A percentile compares a stretch with the other conserved stretches of the same genome.
Conservation (phyloP, 2,329 filamentous ascomycete genomes). For the Penicillium italicum region DNA sequence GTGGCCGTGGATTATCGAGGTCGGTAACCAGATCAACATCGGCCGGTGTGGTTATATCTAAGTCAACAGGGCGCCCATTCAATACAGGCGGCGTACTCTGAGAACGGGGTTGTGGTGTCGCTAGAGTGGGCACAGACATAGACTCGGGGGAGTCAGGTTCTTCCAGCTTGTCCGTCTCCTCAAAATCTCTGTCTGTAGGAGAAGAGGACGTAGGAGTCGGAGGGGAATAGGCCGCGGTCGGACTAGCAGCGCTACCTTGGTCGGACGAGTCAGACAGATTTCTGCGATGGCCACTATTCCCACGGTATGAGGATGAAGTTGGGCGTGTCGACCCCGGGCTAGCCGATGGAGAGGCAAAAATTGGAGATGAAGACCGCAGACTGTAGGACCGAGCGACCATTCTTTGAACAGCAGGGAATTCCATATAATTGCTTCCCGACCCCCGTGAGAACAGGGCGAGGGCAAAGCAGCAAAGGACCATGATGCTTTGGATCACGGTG, state of each 20-base stretch:
- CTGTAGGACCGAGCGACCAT: conserved; percentile 47
- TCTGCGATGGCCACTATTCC: conserved; percentile 26
- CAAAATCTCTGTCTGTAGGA: conserved; percentile 14
- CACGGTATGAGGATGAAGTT: conserved; percentile 28
- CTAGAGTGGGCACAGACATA: conserved; percentile 23
- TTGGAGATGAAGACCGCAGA: conserved; percentile 37
- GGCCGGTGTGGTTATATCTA: conserved; percentile 2
- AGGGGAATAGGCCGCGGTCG: conserved; percentile 37
- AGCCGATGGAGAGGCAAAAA: conserved; percentile 34
- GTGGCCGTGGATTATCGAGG: background rate
- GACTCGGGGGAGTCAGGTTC: conserved; percentile 16
- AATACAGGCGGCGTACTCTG: conserved; percentile 34
- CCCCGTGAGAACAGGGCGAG: conserved; percentile 71
- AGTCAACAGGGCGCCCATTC: conserved; percentile 11
- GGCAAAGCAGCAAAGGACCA: conserved; percentile 80
- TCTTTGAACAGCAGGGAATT: conserved; percentile 46
- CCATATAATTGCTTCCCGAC: conserved; percentile 43
- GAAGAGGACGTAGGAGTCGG: conserved; percentile 39
- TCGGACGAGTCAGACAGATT: conserved; percentile 37
- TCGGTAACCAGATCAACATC: background rate
- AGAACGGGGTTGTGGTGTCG: conserved; percentile 26
- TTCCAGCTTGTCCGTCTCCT: conserved; percentile 18
- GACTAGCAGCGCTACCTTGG: conserved; percentile 28
- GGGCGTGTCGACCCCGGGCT: conserved; percentile 39
- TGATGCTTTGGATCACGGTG: conserved; percentile 83